These are phyloP conservation scores for Pseudophaeomoniella oleicola DNA, from an alignment of 2,329 filamentous ascomycete genomes.

Conservation along the genomic window DNA sequence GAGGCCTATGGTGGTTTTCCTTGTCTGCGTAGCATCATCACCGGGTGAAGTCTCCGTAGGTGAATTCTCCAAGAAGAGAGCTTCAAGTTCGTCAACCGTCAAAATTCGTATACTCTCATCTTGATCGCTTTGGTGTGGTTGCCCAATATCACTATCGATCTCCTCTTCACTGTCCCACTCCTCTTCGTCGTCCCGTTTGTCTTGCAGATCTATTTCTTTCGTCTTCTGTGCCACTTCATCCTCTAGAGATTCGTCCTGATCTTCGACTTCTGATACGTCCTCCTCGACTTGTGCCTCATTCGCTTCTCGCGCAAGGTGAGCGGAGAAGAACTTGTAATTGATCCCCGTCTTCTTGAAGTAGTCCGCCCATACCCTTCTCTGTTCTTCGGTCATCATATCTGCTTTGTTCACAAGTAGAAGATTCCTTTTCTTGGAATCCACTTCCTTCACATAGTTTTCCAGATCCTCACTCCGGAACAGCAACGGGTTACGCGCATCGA, in stretches of 20 bases:
- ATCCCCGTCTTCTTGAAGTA: slow-evolving; percentile 72
- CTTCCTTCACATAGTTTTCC: slow-evolving; percentile 85
- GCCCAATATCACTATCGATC: slow-evolving; percentile 18
- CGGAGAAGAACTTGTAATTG: slow-evolving; percentile 92
- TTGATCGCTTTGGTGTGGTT: slow-evolving; percentile 20
- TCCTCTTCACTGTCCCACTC: slow-evolving; percentile 17
- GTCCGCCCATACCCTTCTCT: slow-evolving; percentile 71
- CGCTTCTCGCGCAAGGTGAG: slow-evolving; percentile 74
- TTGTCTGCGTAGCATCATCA: slow-evolving; percentile 30
- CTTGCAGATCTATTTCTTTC: slow-evolving; percentile 30
- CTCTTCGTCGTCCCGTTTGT: slow-evolving; percentile 20
- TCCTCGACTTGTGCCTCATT: slow-evolving; percentile 52
- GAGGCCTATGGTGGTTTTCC: slow-evolving; percentile 77
- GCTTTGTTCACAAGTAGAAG: slow-evolving; percentile 93
- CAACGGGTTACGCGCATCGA: slow-evolving; percentile 87
- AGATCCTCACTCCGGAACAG: slow-evolving; percentile 90
- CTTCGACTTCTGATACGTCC: slow-evolving; percentile 13
- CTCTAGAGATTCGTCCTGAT: slow-evolving; percentile 31
- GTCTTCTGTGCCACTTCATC: slow-evolving; percentile 33
- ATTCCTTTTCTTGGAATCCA: slow-evolving; percentile 78
- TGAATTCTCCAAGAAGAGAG: slow-evolving; percentile 67
- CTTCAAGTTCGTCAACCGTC: slow-evolving; percentile 83
- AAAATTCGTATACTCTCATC: slow-evolving; percentile 57
- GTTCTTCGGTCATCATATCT: slow-evolving; percentile 89
- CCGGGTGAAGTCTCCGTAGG: slow-evolving; percentile 30